phyloP scores from a whole-genome alignment of 2,329 filamentous ascomycete genomes.

The Penicillium sp. region DNA sequence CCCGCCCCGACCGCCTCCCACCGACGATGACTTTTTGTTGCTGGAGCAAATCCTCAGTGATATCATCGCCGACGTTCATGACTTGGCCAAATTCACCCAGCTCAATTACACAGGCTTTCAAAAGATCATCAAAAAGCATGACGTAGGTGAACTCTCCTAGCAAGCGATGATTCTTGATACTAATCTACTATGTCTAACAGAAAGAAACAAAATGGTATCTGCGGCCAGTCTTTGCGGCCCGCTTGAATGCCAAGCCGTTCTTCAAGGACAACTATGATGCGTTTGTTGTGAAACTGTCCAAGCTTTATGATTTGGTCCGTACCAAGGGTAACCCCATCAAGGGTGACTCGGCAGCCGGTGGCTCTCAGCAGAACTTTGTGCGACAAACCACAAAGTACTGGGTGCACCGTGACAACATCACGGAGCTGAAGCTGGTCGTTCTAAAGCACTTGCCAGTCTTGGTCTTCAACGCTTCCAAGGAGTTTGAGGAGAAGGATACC shows the following conservation, averaged over 20 bases:
- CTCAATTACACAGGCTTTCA: slow-evolving; percentile 99
- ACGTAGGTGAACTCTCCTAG: slow-evolving; percentile 60
- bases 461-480: slow-evolving; percentile 96
- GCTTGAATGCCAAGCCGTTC: slow-evolving; percentile 93
- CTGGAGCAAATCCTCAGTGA: slow-evolving; percentile 94
- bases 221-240: slow-evolving; percentile 90
- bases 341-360: slow-evolving; percentile 88
- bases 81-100: slow-evolving; percentile 96
- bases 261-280: slow-evolving; percentile 99
- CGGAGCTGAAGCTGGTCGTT: slow-evolving; percentile 95
- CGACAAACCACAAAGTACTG: slow-evolving; percentile 99
- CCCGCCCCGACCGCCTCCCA: slow-evolving; percentile 48
- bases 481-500: slow-evolving; percentile 85
- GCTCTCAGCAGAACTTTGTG: slow-evolving; percentile 90
- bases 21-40: slow-evolving; percentile 90
- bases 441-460: slow-evolving; percentile 95
- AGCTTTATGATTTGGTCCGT: slow-evolving; percentile 89
- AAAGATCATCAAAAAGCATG: slow-evolving; percentile 99
- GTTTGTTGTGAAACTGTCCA: slow-evolving; percentile 91
- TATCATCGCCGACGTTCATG: slow-evolving; percentile 97
- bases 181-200: slow-evolving; percentile 42
- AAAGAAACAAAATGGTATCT: slow-evolving; percentile 95
- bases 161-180: not conserved
- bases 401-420: slow-evolving; percentile 98
- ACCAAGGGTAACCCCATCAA: slow-evolving; percentile 90